These are phyloP conservation scores for Ciborinia camelliae DNA, from an alignment of 2,329 filamentous ascomycete species.

Conservation along the genomic window DNA sequence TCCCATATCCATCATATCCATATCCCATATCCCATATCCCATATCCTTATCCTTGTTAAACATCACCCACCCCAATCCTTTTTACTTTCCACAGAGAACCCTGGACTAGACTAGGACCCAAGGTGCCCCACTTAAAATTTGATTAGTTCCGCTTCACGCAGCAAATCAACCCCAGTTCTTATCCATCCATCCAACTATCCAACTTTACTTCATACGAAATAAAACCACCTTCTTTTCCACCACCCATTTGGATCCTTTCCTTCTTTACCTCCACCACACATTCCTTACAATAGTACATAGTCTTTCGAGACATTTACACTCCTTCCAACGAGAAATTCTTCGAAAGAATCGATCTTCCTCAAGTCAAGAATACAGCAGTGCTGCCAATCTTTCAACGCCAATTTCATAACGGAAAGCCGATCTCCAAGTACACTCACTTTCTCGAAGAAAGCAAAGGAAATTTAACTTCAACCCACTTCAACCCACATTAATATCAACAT, in stretches of 20 bases:
- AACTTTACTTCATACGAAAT: slow-evolving; percentile 9
- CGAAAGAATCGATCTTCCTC: slow-evolving; percentile 29
- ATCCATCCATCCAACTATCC: neutral
- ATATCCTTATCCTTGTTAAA: neutral
- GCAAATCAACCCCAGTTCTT: slow-evolving; percentile 9
- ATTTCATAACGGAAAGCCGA: slow-evolving; percentile 17
- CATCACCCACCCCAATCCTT: slow-evolving; percentile 7
- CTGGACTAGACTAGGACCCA: neutral
- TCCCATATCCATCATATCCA: too few species aligned
- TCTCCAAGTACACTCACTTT: slow-evolving; percentile 26
- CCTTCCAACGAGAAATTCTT: slow-evolving; percentile 29
- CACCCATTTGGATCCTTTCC: neutral
- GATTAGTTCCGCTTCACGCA: slow-evolving; percentile 5
- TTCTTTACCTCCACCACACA: slow-evolving; percentile 14
- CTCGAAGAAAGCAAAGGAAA: slow-evolving; percentile 30
- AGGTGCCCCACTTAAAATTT: slow-evolving; percentile 14
- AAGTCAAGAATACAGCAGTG: slow-evolving; percentile 35
- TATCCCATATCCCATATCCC: too few species aligned
- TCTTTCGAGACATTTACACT: slow-evolving; percentile 32
- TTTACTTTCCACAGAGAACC: slow-evolving; percentile 9
- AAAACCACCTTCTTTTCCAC: slow-evolving; percentile 18
- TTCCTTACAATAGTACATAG: slow-evolving; percentile 21
- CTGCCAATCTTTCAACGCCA: slow-evolving; percentile 29
- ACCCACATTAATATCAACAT: neutral
- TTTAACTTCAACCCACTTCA: neutral